Evolutionary conservation across 1,284 basidiomycete genomes (phyloP), one percentile per base, ranked within the genome.

Genomic region (Malassezia vespertilionis): DNA sequence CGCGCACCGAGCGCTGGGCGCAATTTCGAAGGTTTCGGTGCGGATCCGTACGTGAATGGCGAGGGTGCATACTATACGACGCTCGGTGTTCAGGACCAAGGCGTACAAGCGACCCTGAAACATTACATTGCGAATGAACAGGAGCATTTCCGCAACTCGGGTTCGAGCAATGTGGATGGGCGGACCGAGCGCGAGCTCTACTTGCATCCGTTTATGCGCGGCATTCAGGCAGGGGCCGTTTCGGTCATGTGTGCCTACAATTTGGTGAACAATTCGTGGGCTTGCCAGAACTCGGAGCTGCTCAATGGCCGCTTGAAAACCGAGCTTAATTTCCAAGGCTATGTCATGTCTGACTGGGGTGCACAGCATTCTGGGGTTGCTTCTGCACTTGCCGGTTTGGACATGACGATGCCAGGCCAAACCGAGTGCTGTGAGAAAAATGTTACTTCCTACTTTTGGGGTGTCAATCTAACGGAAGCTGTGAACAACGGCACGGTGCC

Each of bases 291-390:
- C 62, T 75, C 77, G 49, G 75, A 79, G 62, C 75, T 76, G 5
- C 69, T 83, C 51, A 84, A 84, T 64, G 78, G 78, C n/a, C 73
- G 83, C 18, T 71, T 84, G 42, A 85, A 85, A 72, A 76, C 75
- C 15, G 82, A 86, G 68, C 76, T 80, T 45, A 82, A 81, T 3
- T 88, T 86, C 76, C 80, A 82, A 69, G 85, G 85, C 20, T 83
- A 76, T 58, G 74, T 80, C 22, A 43, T 62, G 52, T 52, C 49
- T 11, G 58, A 63, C 37, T 63, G 59, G 61, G 55, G 62, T 26
- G 60, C 56, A 10, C 56, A 59, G 40, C 53, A 57, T 15, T 45
- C 56, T 15, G 57, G 72, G 2, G 62, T 64, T 4, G 64, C 65
- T 17, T 69, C 73, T 74, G 18, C 76, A 78, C 77, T 77, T 51